Evolutionary conservation across 768 basidiomycete species (phyloP).

Genomic region (Galerina sulciceps): DNA sequence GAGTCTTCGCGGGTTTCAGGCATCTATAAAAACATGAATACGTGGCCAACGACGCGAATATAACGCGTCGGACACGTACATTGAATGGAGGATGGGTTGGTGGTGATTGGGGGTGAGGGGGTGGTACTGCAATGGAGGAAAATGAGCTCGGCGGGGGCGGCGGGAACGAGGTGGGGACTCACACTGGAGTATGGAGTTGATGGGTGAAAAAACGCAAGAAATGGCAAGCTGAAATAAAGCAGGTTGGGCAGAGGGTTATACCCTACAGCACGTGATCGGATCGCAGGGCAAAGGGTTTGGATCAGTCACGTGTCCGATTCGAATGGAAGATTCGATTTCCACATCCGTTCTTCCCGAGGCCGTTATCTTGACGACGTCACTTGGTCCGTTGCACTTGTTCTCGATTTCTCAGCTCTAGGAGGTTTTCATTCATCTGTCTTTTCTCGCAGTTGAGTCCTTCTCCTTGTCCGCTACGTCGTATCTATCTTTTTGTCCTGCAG

Average conservation of each 20-base stretch:
- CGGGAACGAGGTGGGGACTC: conserved; percentile 39
- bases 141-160: conserved; percentile 40
- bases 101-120: conserved; percentile 21
- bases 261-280: conserved; percentile 36
- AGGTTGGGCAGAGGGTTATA: conserved; percentile 73
- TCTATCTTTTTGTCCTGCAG: not conserved
- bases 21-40: conserved; percentile 58
- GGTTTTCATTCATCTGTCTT: not conserved
- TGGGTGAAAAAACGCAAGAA: conserved; percentile 52
- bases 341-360: conserved; percentile 1
- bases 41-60: conserved; percentile 43
- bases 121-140: conserved; percentile 25
- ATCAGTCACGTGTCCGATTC: conserved; percentile 26
- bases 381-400: conserved; percentile 1
- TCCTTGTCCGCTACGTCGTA: conserved; percentile 5
- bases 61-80: conserved; percentile 44
- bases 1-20: conserved; percentile 91
- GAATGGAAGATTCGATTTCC: conserved; percentile 23
- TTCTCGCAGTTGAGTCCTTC: conserved; percentile 2
- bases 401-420: not conserved
- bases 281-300: conserved; percentile 51
- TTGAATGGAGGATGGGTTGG: conserved; percentile 32
- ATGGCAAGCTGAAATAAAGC: conserved; percentile 65
- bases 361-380: conserved; percentile 31
- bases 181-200: conserved; percentile 43